Conservation (phyloP, 257 asterid species). For the Echites panduratus region DNA sequence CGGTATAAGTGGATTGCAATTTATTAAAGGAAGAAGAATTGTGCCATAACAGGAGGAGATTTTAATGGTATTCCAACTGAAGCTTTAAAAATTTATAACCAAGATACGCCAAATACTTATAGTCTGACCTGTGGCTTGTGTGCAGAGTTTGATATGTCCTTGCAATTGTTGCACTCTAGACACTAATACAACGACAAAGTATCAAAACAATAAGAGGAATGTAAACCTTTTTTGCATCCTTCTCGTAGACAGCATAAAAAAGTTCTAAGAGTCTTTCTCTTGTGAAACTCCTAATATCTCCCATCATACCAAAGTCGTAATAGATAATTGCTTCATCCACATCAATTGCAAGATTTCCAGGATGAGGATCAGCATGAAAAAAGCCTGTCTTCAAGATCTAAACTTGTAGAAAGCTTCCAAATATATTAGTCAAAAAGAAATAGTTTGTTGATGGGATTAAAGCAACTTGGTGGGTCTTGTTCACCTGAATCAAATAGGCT, state of each 20-base stretch:
- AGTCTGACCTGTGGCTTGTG: not conserved
- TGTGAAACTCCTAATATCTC: conserved; percentile 88
- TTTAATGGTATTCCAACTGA: not conserved
- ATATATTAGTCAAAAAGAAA: not conserved
- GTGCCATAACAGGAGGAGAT: not conserved
- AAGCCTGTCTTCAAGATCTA: conserved; percentile 95
- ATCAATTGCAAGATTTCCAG: conserved; percentile 95
- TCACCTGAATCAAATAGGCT: conserved; percentile 91
- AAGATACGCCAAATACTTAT: not conserved
- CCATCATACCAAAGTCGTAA: conserved; percentile 99
- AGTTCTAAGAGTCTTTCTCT: conserved; percentile 70
- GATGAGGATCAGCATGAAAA: conserved; percentile 99
- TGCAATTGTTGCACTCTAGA: not conserved
- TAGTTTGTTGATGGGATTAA: not conserved
- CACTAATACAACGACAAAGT: not conserved
- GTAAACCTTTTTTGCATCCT: conserved; percentile 85
- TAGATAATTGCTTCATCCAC: conserved; percentile 85
- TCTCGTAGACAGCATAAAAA: conserved; percentile 92
- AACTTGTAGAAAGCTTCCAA: conserved; percentile 10
- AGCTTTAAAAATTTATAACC: not conserved
- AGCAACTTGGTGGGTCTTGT: not conserved
- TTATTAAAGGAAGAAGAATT: not conserved
- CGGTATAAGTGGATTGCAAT: not conserved
- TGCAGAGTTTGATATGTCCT: not conserved
- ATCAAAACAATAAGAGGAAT: conserved; percentile 8